phyloP scores from a whole-genome alignment of 2,329 filamentous ascomycete species.

The Bimuria novae-zelandiae region DNA sequence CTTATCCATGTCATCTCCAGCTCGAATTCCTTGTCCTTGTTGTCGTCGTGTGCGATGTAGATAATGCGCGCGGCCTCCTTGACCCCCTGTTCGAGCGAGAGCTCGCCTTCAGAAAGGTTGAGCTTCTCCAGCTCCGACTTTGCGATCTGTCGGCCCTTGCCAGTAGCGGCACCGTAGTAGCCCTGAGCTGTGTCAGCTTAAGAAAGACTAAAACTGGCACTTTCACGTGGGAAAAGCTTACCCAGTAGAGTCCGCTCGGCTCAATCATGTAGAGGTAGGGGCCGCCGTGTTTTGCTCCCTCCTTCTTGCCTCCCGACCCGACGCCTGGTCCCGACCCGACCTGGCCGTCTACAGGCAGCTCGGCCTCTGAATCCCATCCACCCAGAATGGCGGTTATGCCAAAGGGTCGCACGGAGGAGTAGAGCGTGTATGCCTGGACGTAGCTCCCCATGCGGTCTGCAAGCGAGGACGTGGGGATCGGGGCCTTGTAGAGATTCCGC shows the following conservation, averaged over 20 bases:
- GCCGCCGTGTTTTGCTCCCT: conserved; percentile 77
- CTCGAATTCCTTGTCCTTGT: conserved; percentile 99
- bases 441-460: conserved; percentile 94
- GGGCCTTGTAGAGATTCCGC: conserved; percentile 92
- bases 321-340: conserved; percentile 79
- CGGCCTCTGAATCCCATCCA: conserved; percentile 88
- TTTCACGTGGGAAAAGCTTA: conserved; percentile 48
- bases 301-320: conserved; percentile 82
- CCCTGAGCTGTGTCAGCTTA: conserved; percentile 56
- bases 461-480: conserved; percentile 85
- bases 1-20: conserved; percentile 99
- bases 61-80: conserved; percentile 98
- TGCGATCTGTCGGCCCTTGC: conserved; percentile 93
- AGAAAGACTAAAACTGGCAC: not conserved
- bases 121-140: conserved; percentile 99
- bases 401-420: conserved; percentile 94
- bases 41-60: conserved; percentile 96
- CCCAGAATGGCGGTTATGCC: conserved; percentile 93
- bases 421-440: conserved; percentile 95
- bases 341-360: conserved; percentile 85
- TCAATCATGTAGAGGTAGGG: conserved; percentile 99
- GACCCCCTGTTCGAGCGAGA: conserved; percentile 84
- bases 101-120: conserved; percentile 75
- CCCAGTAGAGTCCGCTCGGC: conserved; percentile 94
- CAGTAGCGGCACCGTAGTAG: conserved; percentile 96